phyloP scores from a whole-genome alignment of 2,329 filamentous ascomycete species.

The Ophiocordyceps sinensis region DNA sequence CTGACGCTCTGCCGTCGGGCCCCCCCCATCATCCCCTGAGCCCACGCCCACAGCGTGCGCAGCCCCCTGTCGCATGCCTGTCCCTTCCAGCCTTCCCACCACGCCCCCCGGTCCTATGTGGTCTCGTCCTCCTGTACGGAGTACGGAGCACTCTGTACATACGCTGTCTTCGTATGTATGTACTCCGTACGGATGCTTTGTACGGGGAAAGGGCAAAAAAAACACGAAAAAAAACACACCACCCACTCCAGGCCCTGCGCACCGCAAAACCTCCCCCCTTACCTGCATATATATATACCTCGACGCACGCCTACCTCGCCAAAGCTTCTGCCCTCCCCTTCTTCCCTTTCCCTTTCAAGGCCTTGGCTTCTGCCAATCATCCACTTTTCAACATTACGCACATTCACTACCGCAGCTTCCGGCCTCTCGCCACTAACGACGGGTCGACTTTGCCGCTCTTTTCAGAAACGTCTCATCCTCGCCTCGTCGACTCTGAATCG shows the following conservation, averaged over 20 bases:
- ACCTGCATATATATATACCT: conserved; percentile 16
- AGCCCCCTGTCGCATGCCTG: conserved; percentile 13
- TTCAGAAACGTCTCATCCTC: conserved; percentile 3
- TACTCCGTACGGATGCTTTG: too few relatives aligned
- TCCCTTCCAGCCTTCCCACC: too few relatives aligned
- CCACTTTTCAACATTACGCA: conserved; percentile 4
- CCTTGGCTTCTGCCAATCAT: conserved; percentile 25
- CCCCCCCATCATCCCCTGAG: not conserved
- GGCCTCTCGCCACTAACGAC: conserved; percentile 14
- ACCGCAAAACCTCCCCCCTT: not conserved
- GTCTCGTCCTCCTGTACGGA: too few relatives aligned
- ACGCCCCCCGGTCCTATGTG: not conserved
- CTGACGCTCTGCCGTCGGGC: too few relatives aligned
- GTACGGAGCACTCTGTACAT: too few relatives aligned
- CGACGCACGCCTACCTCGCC: conserved; percentile 12
- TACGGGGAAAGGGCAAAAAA: too few relatives aligned
- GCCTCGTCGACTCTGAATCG: conserved; percentile 7
- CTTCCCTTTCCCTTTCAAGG: conserved; percentile 11
- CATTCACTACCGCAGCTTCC: conserved; percentile 3
- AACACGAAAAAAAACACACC: not conserved
- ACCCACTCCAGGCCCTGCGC: too few relatives aligned
- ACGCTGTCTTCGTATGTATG: too few relatives aligned
- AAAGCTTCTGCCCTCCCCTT: conserved; percentile 6
- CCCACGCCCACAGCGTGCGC: not conserved
- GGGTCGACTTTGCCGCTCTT: conserved; percentile 9